phyloP scores from a whole-genome alignment of 2,329 filamentous ascomycete genomes.

The Paramyrothecium roridum region DNA sequence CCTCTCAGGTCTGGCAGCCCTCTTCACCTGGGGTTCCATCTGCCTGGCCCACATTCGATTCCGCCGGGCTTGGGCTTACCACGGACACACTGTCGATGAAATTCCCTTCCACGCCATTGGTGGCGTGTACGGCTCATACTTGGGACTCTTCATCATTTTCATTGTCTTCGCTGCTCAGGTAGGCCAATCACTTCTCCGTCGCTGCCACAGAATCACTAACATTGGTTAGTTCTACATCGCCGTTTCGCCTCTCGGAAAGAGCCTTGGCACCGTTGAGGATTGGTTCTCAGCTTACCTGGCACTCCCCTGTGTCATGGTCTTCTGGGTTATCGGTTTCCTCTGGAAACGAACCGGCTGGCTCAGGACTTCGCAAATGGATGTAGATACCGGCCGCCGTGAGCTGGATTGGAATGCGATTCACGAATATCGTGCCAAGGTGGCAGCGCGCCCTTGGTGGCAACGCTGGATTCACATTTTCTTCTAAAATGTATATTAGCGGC shows the following conservation, averaged over 20 bases:
- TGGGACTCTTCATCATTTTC: slow-evolving; percentile 57
- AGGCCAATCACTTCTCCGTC: slow-evolving; percentile 13
- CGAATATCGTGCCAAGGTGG: slow-evolving; percentile 45
- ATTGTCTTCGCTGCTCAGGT: slow-evolving; percentile 54
- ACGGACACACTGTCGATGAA: slow-evolving; percentile 62
- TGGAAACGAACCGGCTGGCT: slow-evolving; percentile 67
- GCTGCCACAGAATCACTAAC: background rate
- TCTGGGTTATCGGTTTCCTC: slow-evolving; percentile 56
- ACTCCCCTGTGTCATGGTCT: slow-evolving; percentile 49
- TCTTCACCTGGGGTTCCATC: slow-evolving; percentile 65
- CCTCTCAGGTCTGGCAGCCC: slow-evolving; percentile 56
- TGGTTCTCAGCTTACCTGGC: slow-evolving; percentile 58
- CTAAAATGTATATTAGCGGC: slow-evolving; percentile 14
- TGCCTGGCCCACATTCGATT: slow-evolving; percentile 64
- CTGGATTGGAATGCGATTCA: slow-evolving; percentile 65
- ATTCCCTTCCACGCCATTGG: slow-evolving; percentile 61
- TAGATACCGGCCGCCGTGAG: slow-evolving; percentile 64
- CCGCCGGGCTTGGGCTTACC: slow-evolving; percentile 54
- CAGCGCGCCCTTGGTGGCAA: slow-evolving; percentile 50
- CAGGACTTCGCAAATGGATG: slow-evolving; percentile 58
- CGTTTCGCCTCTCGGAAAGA: slow-evolving; percentile 25
- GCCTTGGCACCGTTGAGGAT: slow-evolving; percentile 37
- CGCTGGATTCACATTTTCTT: slow-evolving; percentile 34
- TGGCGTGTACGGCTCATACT: slow-evolving; percentile 61
- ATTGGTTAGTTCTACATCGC: slow-evolving; percentile 45